phyloP scores from a whole-genome alignment of 306 rosid species.

The Begonia loranthoides region DNA sequence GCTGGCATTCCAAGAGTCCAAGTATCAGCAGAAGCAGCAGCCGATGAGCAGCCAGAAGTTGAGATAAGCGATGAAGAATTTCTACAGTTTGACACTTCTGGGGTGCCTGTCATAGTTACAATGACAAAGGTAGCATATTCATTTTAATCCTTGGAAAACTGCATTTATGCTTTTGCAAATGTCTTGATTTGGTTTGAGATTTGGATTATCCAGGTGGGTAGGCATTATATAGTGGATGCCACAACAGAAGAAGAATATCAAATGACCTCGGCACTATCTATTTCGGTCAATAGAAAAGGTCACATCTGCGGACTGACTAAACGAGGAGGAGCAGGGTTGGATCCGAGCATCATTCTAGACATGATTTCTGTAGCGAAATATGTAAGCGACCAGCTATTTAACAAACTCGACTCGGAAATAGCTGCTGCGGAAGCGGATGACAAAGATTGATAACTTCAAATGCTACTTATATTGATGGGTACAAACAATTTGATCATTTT shows the following conservation, averaged over 20 bases:
- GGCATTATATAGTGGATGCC: slow-evolving; percentile 77
- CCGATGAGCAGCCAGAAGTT: slow-evolving; percentile 57
- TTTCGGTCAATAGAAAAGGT: slow-evolving; percentile 54
- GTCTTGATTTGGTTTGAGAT: too few species aligned
- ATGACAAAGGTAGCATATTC: slow-evolving; percentile 50
- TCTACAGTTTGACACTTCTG: slow-evolving; percentile 75
- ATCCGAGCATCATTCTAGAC: slow-evolving; percentile 79
- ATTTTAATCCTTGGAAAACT: too few species aligned
- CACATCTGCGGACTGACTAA: slow-evolving; percentile 65
- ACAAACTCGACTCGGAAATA: slow-evolving; percentile 65
- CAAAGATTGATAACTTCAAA: slow-evolving; percentile 15
- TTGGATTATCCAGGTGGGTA: slow-evolving; percentile 35
- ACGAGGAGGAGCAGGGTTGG: slow-evolving; percentile 71
- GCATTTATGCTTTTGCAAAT: too few species aligned
- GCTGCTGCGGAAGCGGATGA: slow-evolving; percentile 69
- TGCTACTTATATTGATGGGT: too few species aligned
- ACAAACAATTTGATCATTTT: too few species aligned
- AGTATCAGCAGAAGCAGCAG: slow-evolving; percentile 43
- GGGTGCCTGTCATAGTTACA: slow-evolving; percentile 71
- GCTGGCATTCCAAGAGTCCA: slow-evolving; percentile 74
- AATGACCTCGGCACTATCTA: slow-evolving; percentile 75
- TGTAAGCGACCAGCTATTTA: slow-evolving; percentile 53
- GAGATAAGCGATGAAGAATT: slow-evolving; percentile 82
- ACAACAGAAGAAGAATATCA: slow-evolving; percentile 84
- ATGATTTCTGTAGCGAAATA: slow-evolving; percentile 70